These are phyloP conservation scores for Leccinum solheimii DNA, from an alignment of 1,284 basidiomycete genomes.

Conservation along the genomic window DNA sequence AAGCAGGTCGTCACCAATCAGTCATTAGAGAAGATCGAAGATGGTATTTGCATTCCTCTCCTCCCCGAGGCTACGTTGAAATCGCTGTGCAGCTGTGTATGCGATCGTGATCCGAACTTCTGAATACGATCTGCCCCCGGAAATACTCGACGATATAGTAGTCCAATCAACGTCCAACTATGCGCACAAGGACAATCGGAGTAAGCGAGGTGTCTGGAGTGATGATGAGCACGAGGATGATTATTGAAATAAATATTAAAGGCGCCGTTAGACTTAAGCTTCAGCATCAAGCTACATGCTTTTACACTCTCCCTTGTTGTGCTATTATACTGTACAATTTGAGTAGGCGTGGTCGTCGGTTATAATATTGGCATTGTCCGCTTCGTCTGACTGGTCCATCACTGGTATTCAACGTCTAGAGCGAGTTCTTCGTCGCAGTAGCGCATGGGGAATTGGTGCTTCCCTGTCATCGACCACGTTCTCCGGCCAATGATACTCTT, in stretches of 20 bases:
- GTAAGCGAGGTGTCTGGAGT: slow-evolving; percentile 16
- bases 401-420: slow-evolving; percentile 6
- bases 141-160: slow-evolving; percentile 68
- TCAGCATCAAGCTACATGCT: neutral
- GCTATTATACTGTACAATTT: slow-evolving; percentile 4
- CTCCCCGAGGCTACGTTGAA: slow-evolving; percentile 3
- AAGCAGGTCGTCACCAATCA: slow-evolving; percentile 87
- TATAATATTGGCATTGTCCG: neutral
- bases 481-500: slow-evolving; percentile 14
- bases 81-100: slow-evolving; percentile 55
- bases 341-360: neutral
- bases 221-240: slow-evolving; percentile 34
- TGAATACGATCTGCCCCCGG: slow-evolving; percentile 66
- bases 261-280: neutral
- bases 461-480: slow-evolving; percentile 4
- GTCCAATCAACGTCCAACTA: slow-evolving; percentile 45
- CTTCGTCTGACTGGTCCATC: slow-evolving; percentile 4
- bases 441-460: slow-evolving; percentile 1
- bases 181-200: slow-evolving; percentile 22
- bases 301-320: neutral
- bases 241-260: slow-evolving; percentile 16
- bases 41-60: slow-evolving; percentile 51
- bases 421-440: slow-evolving; percentile 21
- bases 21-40: slow-evolving; percentile 92
- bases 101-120: slow-evolving; percentile 67